A percentile compares a stretch with the other conserved stretches of the same genome.
phyloP scores from a whole-genome alignment of 2,329 filamentous ascomycete species.

The Arthrobotrys pseudoclavata region DNA sequence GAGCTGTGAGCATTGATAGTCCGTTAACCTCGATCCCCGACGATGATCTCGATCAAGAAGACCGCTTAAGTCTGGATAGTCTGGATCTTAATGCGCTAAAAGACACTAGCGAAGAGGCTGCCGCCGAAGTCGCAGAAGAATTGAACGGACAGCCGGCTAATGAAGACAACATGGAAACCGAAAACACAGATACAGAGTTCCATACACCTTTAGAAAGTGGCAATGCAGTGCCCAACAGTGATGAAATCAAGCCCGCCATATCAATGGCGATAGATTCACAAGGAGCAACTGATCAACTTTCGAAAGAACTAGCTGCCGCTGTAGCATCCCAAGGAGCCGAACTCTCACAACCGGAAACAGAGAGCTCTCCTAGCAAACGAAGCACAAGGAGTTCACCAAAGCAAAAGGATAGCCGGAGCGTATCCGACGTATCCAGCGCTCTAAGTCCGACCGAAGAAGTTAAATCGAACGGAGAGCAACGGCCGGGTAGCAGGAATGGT shows the following conservation, averaged over 20 bases:
- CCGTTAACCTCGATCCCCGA: conserved; percentile 55
- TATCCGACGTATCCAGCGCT: neutral
- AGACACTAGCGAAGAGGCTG: neutral
- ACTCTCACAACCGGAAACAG: neutral
- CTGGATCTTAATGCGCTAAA: conserved; percentile 31
- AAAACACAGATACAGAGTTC: conserved; percentile 49
- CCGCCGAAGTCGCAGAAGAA: neutral
- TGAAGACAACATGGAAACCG: conserved; percentile 52
- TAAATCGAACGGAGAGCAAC: conserved; percentile 25
- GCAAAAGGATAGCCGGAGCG: conserved; percentile 22
- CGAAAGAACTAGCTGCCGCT: conserved; percentile 30
- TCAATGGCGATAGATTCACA: conserved; percentile 19
- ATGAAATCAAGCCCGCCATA: conserved; percentile 8
- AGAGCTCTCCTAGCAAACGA: conserved; percentile 36
- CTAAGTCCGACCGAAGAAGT: conserved; percentile 21
- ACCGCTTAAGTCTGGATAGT: conserved; percentile 47
- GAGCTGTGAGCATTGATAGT: conserved; percentile 50
- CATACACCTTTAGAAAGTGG: conserved; percentile 37
- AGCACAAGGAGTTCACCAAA: conserved; percentile 37
- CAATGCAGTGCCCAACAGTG: neutral
- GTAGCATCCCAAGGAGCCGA: conserved; percentile 14
- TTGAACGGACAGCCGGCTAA: neutral
- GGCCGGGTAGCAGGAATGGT: conserved; percentile 1
- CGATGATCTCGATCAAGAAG: conserved; percentile 40
- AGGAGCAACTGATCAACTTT: conserved; percentile 37